Evolutionary conservation across 139 green algal genomes (phyloP).

Genomic region (Desmodesmus armatus): DNA sequence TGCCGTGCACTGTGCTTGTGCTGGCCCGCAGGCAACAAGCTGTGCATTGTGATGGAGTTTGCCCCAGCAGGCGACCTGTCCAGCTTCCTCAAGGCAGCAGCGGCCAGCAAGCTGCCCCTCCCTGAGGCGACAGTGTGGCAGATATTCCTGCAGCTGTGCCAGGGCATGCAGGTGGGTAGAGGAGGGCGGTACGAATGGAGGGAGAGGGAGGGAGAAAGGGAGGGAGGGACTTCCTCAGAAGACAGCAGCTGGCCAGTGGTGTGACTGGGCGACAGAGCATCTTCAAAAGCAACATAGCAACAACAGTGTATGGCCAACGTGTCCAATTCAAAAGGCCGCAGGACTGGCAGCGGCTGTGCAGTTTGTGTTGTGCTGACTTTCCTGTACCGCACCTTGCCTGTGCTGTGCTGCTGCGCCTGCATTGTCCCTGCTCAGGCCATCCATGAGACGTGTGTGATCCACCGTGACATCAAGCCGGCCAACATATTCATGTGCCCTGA

Average conservation of each 20-base stretch:
- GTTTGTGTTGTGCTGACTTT: neutral
- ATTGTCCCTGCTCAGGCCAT: conserved; percentile 41
- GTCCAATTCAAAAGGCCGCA: too few species aligned
- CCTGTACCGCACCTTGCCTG: neutral
- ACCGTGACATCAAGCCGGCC: conserved; percentile 75
- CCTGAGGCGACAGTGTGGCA: conserved; percentile 71
- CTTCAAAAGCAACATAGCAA: too few species aligned
- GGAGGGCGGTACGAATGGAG: neutral
- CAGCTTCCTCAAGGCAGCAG: conserved; percentile 55
- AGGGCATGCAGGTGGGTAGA: conserved; percentile 56
- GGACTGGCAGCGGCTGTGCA: too few species aligned
- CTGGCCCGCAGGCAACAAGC: conserved; percentile 46
- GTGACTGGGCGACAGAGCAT: too few species aligned
- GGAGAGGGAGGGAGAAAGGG: too few species aligned
- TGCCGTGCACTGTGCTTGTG: too few species aligned
- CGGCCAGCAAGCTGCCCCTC: conserved; percentile 55
- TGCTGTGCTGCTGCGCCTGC: neutral
- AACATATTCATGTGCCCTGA: conserved; percentile 54
- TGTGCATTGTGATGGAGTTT: conserved; percentile 80
- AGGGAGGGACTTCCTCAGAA: too few species aligned
- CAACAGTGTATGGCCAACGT: too few species aligned
- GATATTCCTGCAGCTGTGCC: conserved; percentile 53
- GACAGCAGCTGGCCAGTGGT: too few species aligned
- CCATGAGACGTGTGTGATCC: conserved; percentile 75
- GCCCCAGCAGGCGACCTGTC: conserved; percentile 62